Evolutionary conservation across 176 grass and related monocot species (phyloP), one percentile per base, ranked within the genome.

Genomic region (Phoenix dactylifera): DNA sequence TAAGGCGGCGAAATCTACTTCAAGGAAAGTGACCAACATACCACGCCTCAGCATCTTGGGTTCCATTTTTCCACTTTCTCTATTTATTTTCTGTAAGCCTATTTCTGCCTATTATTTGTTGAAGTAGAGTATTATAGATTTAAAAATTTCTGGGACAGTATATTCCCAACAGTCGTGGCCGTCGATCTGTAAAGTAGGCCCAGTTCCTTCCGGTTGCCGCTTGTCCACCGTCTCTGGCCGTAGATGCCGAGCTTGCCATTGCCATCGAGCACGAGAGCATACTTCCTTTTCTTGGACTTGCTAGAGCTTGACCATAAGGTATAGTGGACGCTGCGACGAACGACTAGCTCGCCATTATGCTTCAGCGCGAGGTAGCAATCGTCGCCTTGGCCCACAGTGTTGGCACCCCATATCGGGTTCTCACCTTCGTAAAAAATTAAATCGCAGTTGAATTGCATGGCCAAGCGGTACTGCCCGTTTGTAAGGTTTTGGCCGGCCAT

Each of bases 401-500:
- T 65, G 62, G 62, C 35, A 19, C 4, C 6, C 62, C 62, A 65
- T 16, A 61, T 61, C 20, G 62, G 20, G 10, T 51, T 19, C 35
- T 65, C 19, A 18, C 22, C 19, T 10, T 50, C 62, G 18, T 65
- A 65, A 35, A 64, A 19, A 19, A 64, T 20, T 24, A 64, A 48
- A 4, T 64, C 35, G 9, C 62, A 64, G 44, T 64, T 50, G 44
- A 48, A 16, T 24, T 51, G 62, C 48, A 64, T 64, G 62, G 62
- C 7, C 35, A 64, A 24, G 14, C 62, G 48, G 62, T 50, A 64
- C 18, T 23, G 48, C 44, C 62, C 62, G 35, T 64, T 64, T 14
- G 62, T 64, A 22, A 64, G 62, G 19, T 64, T 64, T 7, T 64
- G 62, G 48, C 62, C 62, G 3, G 62, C 62, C 62, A 64, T 64